Conservation (phyloP, 495 filamentous ascomycete species). For the Penicillium mononematosum region DNA sequence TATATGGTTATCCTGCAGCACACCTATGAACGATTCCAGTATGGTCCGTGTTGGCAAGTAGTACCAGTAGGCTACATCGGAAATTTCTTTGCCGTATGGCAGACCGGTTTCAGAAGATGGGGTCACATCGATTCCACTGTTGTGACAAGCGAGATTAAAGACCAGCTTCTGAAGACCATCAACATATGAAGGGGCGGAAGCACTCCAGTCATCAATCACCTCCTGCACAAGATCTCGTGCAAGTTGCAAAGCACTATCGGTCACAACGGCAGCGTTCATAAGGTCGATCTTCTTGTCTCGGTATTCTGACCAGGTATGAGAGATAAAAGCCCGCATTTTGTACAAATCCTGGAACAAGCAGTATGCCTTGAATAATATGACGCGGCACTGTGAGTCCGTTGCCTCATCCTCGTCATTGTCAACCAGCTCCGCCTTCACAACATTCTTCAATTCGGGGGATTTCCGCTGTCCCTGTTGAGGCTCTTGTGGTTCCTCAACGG, state of each 20-base stretch:
- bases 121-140: conserved; percentile 17
- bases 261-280: conserved; percentile 35
- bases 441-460: conserved; percentile 19
- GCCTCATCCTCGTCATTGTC: conserved; percentile 29
- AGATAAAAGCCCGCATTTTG: conserved; percentile 29
- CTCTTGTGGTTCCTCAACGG: conserved; percentile 31
- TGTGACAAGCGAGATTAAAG: conserved; percentile 16
- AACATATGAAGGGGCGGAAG: conserved; percentile 8
- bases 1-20: conserved; percentile 26
- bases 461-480: conserved; percentile 11
- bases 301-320: conserved; percentile 33
- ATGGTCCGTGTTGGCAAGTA: conserved; percentile 27
- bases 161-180: conserved; percentile 24
- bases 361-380: conserved; percentile 29
- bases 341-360: conserved; percentile 31
- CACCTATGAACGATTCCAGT: conserved; percentile 28
- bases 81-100: conserved; percentile 33
- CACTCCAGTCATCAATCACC: conserved; percentile 21
- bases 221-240: conserved; percentile 24
- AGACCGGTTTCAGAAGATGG: conserved; percentile 30
- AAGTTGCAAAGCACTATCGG: conserved; percentile 33
- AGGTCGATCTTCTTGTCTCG: conserved; percentile 31
- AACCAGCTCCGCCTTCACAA: conserved; percentile 26
- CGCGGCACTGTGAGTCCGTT: conserved; percentile 18
- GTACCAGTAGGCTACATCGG: conserved; percentile 31